Base-by-base conservation (phyloP, 2,329 filamentous ascomycete genomes). In the Eutypella sp. region DNA sequence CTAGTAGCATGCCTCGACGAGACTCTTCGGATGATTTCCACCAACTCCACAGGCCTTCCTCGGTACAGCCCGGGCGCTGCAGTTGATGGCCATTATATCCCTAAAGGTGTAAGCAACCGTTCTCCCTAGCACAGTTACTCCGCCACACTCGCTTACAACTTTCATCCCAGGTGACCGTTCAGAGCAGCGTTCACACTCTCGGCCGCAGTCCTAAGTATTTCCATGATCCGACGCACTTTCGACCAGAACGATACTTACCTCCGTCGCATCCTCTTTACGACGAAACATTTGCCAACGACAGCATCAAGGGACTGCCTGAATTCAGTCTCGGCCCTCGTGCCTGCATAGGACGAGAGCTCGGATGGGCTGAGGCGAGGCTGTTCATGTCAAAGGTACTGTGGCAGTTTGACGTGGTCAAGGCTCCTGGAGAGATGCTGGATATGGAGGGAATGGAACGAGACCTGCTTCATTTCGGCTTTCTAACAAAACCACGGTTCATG, bases 1-100 rank as follows among this genome's bases (percentile, higher is more conserved):
- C 54, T 70, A 5, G 42, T 58, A 23, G 65, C 66, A 2, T 61
- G 61, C 11, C 50, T 69, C 1, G 44, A 61, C 11, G 68, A 70
- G 47, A 56, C 56, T 1, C 52, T 69, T 0, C 57, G 67, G 11
- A 42, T 66, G 9, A 61, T 58, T 42, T 58, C 63, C 3, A 59
- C 57, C 0, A 59, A 61, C 1, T 54, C 54, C 7, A 54, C 40
- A 2, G 56, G 55, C 1, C 25, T 54, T 19, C 55, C 56, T 3
- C 44, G 54, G 0, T n/a, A 47, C 5, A 57, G 55, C 36, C 56
- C 57, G 2, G 57, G 57, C 4, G 48, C 54, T 7, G 37, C 46
- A 13, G 51, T 59, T 2, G 55, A 60, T 20, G 54, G 57, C 3
- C 11, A 33, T 10, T 56, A 58, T 27, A 46, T 59, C 9, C 50